Evolutionary conservation across 768 basidiomycete species (phyloP), one percentile per base, ranked within the genome.

Genomic region (Phylloporus rhodoxanthus): DNA sequence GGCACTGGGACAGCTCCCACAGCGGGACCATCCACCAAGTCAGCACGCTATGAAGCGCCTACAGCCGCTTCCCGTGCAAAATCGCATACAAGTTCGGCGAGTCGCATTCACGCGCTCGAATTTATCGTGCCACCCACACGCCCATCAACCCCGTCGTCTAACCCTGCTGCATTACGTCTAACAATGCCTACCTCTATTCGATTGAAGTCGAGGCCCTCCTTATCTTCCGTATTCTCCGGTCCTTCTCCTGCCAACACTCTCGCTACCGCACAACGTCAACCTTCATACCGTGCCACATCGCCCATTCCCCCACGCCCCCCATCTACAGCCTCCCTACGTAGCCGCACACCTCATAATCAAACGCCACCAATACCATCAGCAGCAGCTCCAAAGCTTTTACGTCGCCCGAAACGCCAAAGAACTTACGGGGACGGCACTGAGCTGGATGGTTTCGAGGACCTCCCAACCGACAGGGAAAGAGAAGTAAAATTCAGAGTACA

Each of bases 351-450:
- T 20, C 51, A 42, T 47, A 55, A 51, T 45, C 51, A 62, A 51
- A 47, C 64, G 57, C 43, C 60, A 51, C 36, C 69, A 66, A 55
- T 72, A 61, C 68, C 73, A 40, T 73, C 76, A 29, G 60, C 78
- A 3, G 74, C 72, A 29, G 72, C 72, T 20, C 80, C 85, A 6
- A 88, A 83, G 68, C 67, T 90, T 11, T 70, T 92, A 21, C 80
- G 84, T 46, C 75, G 82, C 57, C 89, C 89, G 11, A 92, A 91
- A 68, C 84, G 87, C 33, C 77, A 76, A 53, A 75, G 81, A 45
- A 79, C 79, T 13, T 92, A 85, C 59, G 89, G 89, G 5, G 87
- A 91, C 60, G 93, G 93, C 13, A 92, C 90, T 9, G 93, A 95
- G 65, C 71, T 96, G 45, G 93, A 96, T 59, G 81, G 68, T 3